Conservation (phyloP, 73 alveolate species). For the Durusdinium trenchii region DNA sequence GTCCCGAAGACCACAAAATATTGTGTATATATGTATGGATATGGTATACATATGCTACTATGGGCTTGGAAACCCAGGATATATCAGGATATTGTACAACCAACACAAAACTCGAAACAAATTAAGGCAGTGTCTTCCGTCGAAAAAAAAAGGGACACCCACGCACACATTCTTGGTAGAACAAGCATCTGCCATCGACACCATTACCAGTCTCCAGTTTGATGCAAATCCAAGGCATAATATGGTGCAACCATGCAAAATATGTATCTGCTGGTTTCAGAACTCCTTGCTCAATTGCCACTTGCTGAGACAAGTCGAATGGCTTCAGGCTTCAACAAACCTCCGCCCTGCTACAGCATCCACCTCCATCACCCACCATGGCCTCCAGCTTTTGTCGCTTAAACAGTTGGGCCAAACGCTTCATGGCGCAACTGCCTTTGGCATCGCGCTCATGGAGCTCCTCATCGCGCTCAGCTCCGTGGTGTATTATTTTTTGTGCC, state of each 20-base stretch:
- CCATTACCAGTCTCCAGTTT: too few relatives aligned
- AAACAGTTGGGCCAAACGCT: conserved; percentile 80
- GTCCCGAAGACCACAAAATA: too few relatives aligned
- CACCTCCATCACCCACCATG: neutral
- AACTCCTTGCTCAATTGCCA: too few relatives aligned
- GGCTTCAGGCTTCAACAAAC: too few relatives aligned
- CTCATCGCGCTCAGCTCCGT: too few relatives aligned
- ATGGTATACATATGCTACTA: neutral
- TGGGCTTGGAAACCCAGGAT: neutral
- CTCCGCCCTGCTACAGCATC: too few relatives aligned
- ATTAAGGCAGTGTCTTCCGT: too few relatives aligned
- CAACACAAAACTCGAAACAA: neutral
- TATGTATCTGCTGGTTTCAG: too few relatives aligned
- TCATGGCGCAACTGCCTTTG: conserved; percentile 58
- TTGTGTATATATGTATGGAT: neutral
- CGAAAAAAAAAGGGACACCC: neutral
- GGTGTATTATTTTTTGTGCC: too few relatives aligned
- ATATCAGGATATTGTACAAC: neutral
- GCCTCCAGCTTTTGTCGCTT: conserved; percentile 70
- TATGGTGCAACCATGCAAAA: too few relatives aligned
- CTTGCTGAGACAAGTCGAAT: too few relatives aligned
- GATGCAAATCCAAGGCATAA: neutral
- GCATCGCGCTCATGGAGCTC: neutral
- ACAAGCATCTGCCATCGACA: too few relatives aligned
- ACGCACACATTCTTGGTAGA: neutral